phyloP scores from a whole-genome alignment of 768 basidiomycete genomes.

The Panaeolus cyanescens region DNA sequence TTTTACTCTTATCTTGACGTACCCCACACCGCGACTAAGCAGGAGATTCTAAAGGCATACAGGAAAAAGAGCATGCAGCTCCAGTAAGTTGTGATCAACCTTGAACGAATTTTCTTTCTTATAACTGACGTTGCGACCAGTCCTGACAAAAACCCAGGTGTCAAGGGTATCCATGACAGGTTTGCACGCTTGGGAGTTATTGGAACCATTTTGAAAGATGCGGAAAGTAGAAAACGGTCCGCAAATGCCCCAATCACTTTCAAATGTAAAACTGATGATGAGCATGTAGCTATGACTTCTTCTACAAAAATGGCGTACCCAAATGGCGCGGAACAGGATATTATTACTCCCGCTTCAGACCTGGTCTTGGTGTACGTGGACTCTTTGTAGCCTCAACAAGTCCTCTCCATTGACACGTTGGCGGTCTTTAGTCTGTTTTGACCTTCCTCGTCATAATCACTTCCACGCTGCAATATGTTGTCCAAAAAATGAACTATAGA shows the following conservation, averaged over 20 bases:
- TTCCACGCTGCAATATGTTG: slow-evolving; percentile 78
- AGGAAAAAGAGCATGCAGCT: slow-evolving; percentile 86
- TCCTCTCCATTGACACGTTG: slow-evolving; percentile 9
- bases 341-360: slow-evolving; percentile 94
- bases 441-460: slow-evolving; percentile 78
- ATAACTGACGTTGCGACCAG: slow-evolving; percentile 36
- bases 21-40: slow-evolving; percentile 65
- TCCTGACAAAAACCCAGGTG: slow-evolving; percentile 93
- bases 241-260: slow-evolving; percentile 23
- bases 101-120: neutral
- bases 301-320: slow-evolving; percentile 97
- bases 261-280: neutral
- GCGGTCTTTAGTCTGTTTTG: slow-evolving; percentile 62
- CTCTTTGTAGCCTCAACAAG: neutral
- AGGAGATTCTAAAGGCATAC: slow-evolving; percentile 89
- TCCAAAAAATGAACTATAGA: slow-evolving; percentile 77
- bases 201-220: slow-evolving; percentile 74
- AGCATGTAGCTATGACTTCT: slow-evolving; percentile 77
- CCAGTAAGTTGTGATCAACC: slow-evolving; percentile 64
- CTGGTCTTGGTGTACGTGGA: slow-evolving; percentile 76
- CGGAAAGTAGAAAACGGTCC: slow-evolving; percentile 76
- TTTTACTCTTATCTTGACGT: slow-evolving; percentile 96
- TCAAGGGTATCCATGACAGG: slow-evolving; percentile 81
- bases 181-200: slow-evolving; percentile 93
- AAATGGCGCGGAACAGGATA: slow-evolving; percentile 96